Conservation (phyloP, 2,329 filamentous ascomycete species). For the Sphaerostilbella broomeana region DNA sequence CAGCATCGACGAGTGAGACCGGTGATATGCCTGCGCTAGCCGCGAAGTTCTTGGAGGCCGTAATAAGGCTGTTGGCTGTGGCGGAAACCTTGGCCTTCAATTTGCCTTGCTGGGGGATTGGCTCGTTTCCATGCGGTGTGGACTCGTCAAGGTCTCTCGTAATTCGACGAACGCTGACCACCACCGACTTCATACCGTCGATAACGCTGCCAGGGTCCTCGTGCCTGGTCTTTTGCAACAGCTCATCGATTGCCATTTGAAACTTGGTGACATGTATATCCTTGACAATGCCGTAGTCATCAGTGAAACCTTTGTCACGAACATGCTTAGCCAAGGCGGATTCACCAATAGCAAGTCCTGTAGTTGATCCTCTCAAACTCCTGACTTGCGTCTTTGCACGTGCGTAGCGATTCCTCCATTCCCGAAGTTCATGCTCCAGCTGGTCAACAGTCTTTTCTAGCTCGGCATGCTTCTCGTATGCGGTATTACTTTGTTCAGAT, state of each 20-base stretch:
- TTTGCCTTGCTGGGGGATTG: conserved; percentile 55
- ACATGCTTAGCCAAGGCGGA: conserved; percentile 63
- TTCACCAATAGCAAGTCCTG: conserved; percentile 62
- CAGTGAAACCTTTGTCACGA: conserved; percentile 60
- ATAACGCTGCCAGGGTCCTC: conserved; percentile 70
- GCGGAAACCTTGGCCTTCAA: conserved; percentile 80
- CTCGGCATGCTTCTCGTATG: conserved; percentile 75
- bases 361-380: conserved; percentile 71
- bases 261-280: conserved; percentile 93
- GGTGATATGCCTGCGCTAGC: conserved; percentile 78
- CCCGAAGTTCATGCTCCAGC: conserved; percentile 75
- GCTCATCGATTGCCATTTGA: conserved; percentile 88
- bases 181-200: conserved; percentile 79
- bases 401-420: conserved; percentile 88
- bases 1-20: conserved; percentile 88
- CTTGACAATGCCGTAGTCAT: conserved; percentile 71
- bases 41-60: conserved; percentile 86
- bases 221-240: conserved; percentile 68
- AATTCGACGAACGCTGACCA: conserved; percentile 75
- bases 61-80: conserved; percentile 93
- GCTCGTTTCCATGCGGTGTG: conserved; percentile 45
- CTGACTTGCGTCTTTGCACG: conserved; percentile 82
- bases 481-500: conserved; percentile 70
- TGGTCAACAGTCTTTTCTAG: conserved; percentile 67
- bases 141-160: conserved; percentile 69